phyloP scores from a whole-genome alignment of 2,329 filamentous ascomycete genomes.

The Stachybotrys elegans region DNA sequence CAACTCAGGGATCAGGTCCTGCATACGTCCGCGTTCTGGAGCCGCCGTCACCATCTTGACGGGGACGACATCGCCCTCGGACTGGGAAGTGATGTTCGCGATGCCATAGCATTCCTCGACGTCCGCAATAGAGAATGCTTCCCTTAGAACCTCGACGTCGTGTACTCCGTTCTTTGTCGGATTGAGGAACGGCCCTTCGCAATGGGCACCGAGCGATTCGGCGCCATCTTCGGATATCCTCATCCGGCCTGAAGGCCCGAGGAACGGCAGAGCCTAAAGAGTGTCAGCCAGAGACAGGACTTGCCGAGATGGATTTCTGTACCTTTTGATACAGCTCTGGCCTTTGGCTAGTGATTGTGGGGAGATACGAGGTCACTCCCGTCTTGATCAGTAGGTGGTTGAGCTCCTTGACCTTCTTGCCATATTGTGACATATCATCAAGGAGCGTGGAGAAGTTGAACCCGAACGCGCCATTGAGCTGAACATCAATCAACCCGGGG shows the following conservation, averaged over 20 bases:
- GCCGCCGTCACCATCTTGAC: slow-evolving; percentile 84
- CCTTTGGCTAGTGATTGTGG: slow-evolving; percentile 76
- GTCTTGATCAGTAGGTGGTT: slow-evolving; percentile 70
- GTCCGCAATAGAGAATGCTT: slow-evolving; percentile 59
- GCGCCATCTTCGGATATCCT: slow-evolving; percentile 64
- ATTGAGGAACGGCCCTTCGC: slow-evolving; percentile 84
- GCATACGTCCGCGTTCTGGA: slow-evolving; percentile 72
- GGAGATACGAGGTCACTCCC: slow-evolving; percentile 83
- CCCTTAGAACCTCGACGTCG: slow-evolving; percentile 64
- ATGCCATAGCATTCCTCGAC: slow-evolving; percentile 68
- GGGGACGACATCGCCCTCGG: slow-evolving; percentile 30
- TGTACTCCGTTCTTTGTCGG: slow-evolving; percentile 84
- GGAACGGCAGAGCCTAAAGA: slow-evolving; percentile 61
- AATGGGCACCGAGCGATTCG: slow-evolving; percentile 84
- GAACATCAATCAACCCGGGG: slow-evolving; percentile 84
- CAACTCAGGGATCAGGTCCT: slow-evolving; percentile 62
- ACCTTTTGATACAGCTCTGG: slow-evolving; percentile 79
- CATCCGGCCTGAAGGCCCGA: slow-evolving; percentile 63
- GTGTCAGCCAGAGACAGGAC: background rate
- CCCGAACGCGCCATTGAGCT: slow-evolving; percentile 87
- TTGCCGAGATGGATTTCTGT: slow-evolving; percentile 16
- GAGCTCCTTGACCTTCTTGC: slow-evolving; percentile 64
- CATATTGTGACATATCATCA: slow-evolving; percentile 63
- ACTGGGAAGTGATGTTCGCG: slow-evolving; percentile 52
- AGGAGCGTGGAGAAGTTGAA: slow-evolving; percentile 85